phyloP scores from a whole-genome alignment of 805 yeast genomes.

The Kregervanrija delftensis region DNA sequence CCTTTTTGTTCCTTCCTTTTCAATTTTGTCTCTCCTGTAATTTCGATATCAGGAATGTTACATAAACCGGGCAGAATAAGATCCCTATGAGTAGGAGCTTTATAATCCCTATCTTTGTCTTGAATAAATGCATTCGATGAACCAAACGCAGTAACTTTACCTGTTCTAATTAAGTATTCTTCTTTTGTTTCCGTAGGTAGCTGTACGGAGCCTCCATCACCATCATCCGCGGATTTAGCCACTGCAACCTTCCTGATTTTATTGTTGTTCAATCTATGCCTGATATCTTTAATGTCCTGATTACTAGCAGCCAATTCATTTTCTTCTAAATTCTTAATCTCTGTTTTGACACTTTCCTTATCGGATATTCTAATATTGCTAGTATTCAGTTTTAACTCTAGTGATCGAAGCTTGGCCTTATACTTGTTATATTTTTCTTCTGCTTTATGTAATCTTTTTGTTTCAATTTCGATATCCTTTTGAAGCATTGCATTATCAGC shows the following conservation, averaged over 20 bases:
- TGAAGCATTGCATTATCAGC: slow-evolving; percentile 57
- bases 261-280: slow-evolving; percentile 25
- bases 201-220: slow-evolving; percentile 17
- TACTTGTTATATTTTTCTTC: slow-evolving; percentile 38
- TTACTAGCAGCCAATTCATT: slow-evolving; percentile 47
- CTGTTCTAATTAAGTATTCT: slow-evolving; percentile 80
- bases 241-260: slow-evolving; percentile 6
- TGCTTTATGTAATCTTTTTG: slow-evolving; percentile 67
- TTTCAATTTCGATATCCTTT: slow-evolving; percentile 68
- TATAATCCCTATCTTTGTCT: slow-evolving; percentile 26
- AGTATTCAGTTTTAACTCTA: slow-evolving; percentile 42
- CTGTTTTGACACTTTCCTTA: slow-evolving; percentile 44
- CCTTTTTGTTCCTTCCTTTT: slow-evolving; percentile 14
- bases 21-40: slow-evolving; percentile 6
- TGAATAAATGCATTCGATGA: slow-evolving; percentile 51
- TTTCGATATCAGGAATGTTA: neutral
- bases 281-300: slow-evolving; percentile 59
- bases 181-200: slow-evolving; percentile 70
- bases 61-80: slow-evolving; percentile 46
- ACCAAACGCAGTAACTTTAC: slow-evolving; percentile 92
- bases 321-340: slow-evolving; percentile 43
- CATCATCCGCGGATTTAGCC: slow-evolving; percentile 3
- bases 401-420: slow-evolving; percentile 34
- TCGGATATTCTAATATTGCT: slow-evolving; percentile 61
- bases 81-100: slow-evolving; percentile 32